These are phyloP conservation scores for Trifolium fragiferum DNA, from an alignment of 306 rosid genomes.

Conservation along the genomic window DNA sequence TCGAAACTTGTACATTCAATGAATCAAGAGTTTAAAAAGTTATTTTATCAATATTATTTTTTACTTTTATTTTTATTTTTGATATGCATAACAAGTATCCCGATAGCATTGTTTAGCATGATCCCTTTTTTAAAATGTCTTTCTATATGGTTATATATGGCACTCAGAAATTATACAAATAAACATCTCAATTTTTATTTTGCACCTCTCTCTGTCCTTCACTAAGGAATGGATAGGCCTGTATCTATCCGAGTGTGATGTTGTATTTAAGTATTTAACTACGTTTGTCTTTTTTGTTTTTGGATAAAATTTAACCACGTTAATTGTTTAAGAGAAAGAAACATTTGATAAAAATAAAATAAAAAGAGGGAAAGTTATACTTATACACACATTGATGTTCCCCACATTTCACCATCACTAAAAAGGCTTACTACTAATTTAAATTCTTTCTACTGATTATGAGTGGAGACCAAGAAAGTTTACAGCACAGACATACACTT, in stretches of 20 bases:
- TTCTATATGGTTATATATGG: too few species aligned
- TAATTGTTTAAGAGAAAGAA: neutral
- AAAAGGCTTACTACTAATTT: constrained; percentile 13
- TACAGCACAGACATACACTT: neutral
- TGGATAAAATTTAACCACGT: too few species aligned
- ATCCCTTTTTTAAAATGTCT: too few species aligned
- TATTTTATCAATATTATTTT: too few species aligned
- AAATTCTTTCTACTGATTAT: constrained; percentile 25
- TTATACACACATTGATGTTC: neutral
- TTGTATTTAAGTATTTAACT: constrained; percentile 24
- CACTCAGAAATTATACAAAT: too few species aligned
- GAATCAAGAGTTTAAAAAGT: too few species aligned
- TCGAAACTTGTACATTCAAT: too few species aligned
- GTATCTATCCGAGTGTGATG: constrained; percentile 36
- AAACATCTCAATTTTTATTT: too few species aligned
- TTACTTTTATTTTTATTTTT: too few species aligned
- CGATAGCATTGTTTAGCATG: too few species aligned
- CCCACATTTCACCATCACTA: constrained; percentile 20
- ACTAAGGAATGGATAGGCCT: constrained; percentile 43
- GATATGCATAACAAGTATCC: too few species aligned
- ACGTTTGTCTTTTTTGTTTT: neutral
- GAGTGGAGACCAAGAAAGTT: constrained; percentile 18
- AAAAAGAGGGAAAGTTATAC: constrained; percentile 4
- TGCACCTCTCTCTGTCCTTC: constrained; percentile 15
- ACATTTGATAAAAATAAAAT: too few species aligned